phyloP scores from a whole-genome alignment of 192 early-diverging fungal genomes.

The Allomyces macrogynus region DNA sequence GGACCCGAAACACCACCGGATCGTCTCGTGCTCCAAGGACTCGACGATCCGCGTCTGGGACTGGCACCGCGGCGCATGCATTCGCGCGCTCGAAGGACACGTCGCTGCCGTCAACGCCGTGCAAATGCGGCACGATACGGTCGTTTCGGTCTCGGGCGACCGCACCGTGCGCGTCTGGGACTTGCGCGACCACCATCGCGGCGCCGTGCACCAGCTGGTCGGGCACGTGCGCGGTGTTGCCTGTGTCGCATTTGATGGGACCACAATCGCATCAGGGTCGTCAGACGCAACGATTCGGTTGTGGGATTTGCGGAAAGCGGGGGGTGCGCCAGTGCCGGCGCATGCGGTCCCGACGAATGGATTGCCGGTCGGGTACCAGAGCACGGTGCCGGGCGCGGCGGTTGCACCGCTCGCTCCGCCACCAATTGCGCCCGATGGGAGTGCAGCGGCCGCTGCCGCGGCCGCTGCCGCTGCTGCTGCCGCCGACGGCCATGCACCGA shows the following conservation, averaged over 20 bases:
- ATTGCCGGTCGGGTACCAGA: too few relatives aligned
- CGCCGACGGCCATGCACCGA: neutral
- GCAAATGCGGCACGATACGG: slow-evolving; percentile 31
- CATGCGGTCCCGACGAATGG: neutral
- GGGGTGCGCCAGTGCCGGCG: neutral
- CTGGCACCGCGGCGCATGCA: slow-evolving; percentile 26
- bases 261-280: slow-evolving; percentile 60
- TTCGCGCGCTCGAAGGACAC: slow-evolving; percentile 40
- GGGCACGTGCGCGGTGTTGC: slow-evolving; percentile 72
- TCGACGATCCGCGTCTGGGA: slow-evolving; percentile 8
- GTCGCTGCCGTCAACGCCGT: slow-evolving; percentile 68
- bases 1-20: neutral
- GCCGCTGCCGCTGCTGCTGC: neutral
- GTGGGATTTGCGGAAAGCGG: slow-evolving; percentile 25
- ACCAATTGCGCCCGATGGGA: neutral
- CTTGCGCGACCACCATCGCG: slow-evolving; percentile 13
- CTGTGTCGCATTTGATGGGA: slow-evolving; percentile 75
- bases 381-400: too few relatives aligned
- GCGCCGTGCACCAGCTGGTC: neutral
- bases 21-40: slow-evolving; percentile 8
- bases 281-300: slow-evolving; percentile 61
- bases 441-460: neutral
- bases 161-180: slow-evolving; percentile 73
- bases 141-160: slow-evolving; percentile 59
- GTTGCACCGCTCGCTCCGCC: neutral